Conservation (phyloP, 768 basidiomycete genomes). For the Termitomyces titanicus region DNA sequence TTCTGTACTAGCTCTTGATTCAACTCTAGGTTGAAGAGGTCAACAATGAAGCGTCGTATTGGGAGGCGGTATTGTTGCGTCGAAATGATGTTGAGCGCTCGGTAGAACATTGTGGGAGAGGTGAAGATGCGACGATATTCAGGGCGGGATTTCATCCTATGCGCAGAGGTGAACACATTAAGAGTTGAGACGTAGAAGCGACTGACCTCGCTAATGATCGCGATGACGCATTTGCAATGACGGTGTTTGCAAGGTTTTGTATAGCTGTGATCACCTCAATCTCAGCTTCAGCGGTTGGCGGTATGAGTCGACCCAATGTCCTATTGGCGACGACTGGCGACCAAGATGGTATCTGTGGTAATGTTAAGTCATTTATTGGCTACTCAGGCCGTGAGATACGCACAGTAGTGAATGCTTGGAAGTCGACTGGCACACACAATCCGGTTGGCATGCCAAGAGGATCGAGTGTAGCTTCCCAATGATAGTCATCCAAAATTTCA, state of each 20-base stretch:
- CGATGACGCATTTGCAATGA: slow-evolving; percentile 93
- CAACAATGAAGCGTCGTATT: slow-evolving; percentile 88
- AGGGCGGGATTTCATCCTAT: slow-evolving; percentile 72
- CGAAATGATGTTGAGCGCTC: slow-evolving; percentile 84
- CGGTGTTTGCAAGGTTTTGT: slow-evolving; percentile 91
- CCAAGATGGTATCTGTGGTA: slow-evolving; percentile 77
- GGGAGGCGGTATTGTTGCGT: slow-evolving; percentile 88
- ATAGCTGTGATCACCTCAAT: slow-evolving; percentile 85
- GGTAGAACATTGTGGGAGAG: slow-evolving; percentile 76
- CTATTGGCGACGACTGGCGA: slow-evolving; percentile 31
- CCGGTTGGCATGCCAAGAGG: slow-evolving; percentile 87
- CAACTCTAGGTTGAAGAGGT: slow-evolving; percentile 85
- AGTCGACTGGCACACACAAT: slow-evolving; percentile 83
- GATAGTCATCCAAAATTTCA: slow-evolving; percentile 88
- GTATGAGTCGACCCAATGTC: slow-evolving; percentile 49
- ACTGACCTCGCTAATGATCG: slow-evolving; percentile 79
- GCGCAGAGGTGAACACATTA: neutral
- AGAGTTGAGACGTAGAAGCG: neutral
- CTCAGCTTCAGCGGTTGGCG: slow-evolving; percentile 67
- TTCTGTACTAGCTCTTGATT: slow-evolving; percentile 55
- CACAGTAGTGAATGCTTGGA: slow-evolving; percentile 78
- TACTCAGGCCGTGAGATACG: slow-evolving; percentile 21
- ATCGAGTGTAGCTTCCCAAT: slow-evolving; percentile 89
- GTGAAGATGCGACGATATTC: slow-evolving; percentile 75
- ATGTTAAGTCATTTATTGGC: neutral